Evolutionary conservation across 2,329 filamentous ascomycete genomes (phyloP), one percentile per base, ranked within the genome.

Genomic region (Fusarium metavorans): DNA sequence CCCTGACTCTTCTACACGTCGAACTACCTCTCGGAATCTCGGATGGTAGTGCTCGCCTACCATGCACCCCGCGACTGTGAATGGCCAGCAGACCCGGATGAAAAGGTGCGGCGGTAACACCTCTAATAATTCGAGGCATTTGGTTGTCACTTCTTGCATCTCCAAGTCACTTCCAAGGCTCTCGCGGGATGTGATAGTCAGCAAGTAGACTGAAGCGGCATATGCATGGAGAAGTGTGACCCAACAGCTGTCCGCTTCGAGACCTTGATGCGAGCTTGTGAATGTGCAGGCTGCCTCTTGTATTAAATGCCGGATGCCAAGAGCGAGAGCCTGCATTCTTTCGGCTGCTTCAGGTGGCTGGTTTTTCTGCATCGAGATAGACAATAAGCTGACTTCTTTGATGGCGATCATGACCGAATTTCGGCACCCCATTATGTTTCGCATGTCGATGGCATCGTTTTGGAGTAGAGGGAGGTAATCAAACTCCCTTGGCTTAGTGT

Each of bases 71-170:
- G 66, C 59, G 20, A 68, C 41, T 43, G 66, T 68, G 41, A 68
- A 68, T 41, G 60, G 52, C 66, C 50, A 64, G 48, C 66, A 68
- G 30, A 68, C 66, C 25, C 66, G 66, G 52, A 68, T 64, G 32
- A 68, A 45, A 2, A 68, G 52, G 5, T 52, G 52, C n/a, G 59
- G 6, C 1, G 66, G 60, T 5, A 68, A 32, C 54, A n/a, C 41
- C 52, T 68, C 66, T 6, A 68, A 41, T 14, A 64, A 35, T 52
- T 68, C 66, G 32, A 64, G 50, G 39, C 66, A 68, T 41, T 34
- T 52, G 25, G n/a, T n/a, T 11, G 52, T 52, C 20, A n/a, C 54
- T 20, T 59, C 4, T n/a, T 64, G 52, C 4, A 59, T 54, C 5
- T 43, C 41, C 8, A 16, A 13, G 13, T 43, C 25, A n/a, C 32